These are phyloP conservation scores for Chlorophyllum brunneum DNA, from an alignment of 768 basidiomycete genomes.

Conservation along the genomic window DNA sequence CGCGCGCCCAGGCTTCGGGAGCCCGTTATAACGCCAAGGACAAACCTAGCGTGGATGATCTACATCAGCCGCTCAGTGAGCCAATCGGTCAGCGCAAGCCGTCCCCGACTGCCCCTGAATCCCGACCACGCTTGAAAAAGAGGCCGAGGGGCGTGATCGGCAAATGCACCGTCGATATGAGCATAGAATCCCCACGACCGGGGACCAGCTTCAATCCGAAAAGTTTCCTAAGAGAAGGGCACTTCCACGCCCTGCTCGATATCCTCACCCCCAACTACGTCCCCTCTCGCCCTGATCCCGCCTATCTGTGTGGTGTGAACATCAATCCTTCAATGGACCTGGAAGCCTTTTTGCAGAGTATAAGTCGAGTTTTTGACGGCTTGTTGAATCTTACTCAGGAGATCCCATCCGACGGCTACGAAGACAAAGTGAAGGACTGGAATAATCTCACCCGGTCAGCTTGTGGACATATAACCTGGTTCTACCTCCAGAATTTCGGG, in stretches of 20 bases:
- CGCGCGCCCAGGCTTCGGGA: not conserved
- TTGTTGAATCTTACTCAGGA: slow-evolving; percentile 4
- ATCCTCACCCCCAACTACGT: not conserved
- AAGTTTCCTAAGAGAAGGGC: slow-evolving; percentile 2
- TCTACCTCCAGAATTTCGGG: not conserved
- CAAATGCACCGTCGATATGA: slow-evolving; percentile 8
- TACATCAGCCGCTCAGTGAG: not conserved
- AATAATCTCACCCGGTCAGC: slow-evolving; percentile 1
- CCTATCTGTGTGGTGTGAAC: slow-evolving; percentile 3
- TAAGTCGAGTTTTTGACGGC: slow-evolving; percentile 5
- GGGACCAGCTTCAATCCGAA: not conserved
- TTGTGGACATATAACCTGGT: slow-evolving; percentile 6
- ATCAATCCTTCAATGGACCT: not conserved
- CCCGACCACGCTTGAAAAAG: slow-evolving; percentile 4
- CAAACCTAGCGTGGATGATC: not conserved
- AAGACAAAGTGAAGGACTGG: slow-evolving; percentile 9
- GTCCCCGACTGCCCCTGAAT: not conserved
- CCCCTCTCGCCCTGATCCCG: slow-evolving; percentile 1
- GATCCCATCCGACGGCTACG: slow-evolving; percentile 9
- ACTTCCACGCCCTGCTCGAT: slow-evolving; percentile 3
- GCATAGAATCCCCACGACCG: slow-evolving; percentile 2
- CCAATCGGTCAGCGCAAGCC: not conserved
- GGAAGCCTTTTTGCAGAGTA: not conserved
- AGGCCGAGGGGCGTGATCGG: not conserved
- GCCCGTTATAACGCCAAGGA: not conserved